Base-by-base conservation (phyloP, 225 moss, liverwort and hornwort species). In the Pseudoscleropodium purum region DNA sequence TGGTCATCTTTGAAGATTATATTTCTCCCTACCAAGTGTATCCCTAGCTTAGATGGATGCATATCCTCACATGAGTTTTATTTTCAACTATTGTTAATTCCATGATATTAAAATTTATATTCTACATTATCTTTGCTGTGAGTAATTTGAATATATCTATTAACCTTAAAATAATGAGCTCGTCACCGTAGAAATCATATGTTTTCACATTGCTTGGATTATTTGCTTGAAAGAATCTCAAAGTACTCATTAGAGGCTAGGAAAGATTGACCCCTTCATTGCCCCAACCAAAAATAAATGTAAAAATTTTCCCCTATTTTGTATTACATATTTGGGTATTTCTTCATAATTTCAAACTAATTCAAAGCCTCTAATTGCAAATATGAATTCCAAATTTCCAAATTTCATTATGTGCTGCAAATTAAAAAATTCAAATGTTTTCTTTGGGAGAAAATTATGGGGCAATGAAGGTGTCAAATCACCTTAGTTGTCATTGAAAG, bases 181-280 rank as follows among this genome's bases (percentile, higher is more conserved):
- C 0, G 14, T 39, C 3, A 14, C 0, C 0, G 0, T 25, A 0
- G 25, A 25, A 70, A 21, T 70, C 70, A 24, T 39, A 0, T 0
- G 0, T 8, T 70, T 70, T 14, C 0, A 8, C 14, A 4, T 0
- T 1, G 0, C 14, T 6, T 37, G 14, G 39, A 74, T 45, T 2
- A 45, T 26, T 73, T 26, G 9, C 27, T 18, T 30, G 3, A 74
- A 30, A 18, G 3, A 9, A 29, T 45, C 3, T 3, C 2, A 17
- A 45, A 17, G 3, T 17, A 29, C 1, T 74, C 19, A 56, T 7
- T 56, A 18, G 56, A 56, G 8, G 19, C 51, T 51, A 51, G 51
- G 3, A 13, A 51, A 10, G 51, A 51, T 51, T 51, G 51, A 13
- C 52, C 52, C 52, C 16, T 17, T 52, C 16, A 52, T 52, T 52